Evolutionary conservation across 352 stramenopile species (phyloP).

Genomic region (Pythium insidiosum): DNA sequence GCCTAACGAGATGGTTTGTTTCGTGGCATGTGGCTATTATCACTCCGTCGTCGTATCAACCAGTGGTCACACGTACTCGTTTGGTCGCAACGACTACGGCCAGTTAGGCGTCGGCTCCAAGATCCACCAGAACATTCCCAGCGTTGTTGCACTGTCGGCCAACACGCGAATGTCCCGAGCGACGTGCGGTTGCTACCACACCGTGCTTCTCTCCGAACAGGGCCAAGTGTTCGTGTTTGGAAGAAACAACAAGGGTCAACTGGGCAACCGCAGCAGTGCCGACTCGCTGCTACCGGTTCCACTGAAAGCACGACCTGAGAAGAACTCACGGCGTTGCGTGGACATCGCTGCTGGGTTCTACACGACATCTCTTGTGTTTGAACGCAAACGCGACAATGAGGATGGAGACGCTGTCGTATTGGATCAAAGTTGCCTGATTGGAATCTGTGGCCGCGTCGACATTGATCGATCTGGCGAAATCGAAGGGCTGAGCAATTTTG

Average conservation of each 20-base stretch:
- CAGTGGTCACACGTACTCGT: conserved; percentile 58
- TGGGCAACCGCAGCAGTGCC: conserved; percentile 77
- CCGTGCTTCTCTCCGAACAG: conserved; percentile 75
- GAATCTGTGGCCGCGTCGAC: conserved; percentile 75
- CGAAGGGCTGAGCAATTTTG: conserved; percentile 86
- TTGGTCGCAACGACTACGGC: conserved; percentile 84
- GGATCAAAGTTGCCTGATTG: conserved; percentile 58
- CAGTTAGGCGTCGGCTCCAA: conserved; percentile 83
- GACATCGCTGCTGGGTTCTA: conserved; percentile 84
- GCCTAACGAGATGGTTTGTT: conserved; percentile 68
- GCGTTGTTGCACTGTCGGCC: conserved; percentile 54
- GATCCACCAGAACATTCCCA: conserved; percentile 72
- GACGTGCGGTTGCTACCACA: conserved; percentile 84
- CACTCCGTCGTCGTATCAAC: conserved; percentile 71
- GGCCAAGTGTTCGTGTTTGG: conserved; percentile 82
- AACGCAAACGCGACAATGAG: conserved; percentile 78
- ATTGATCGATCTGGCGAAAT: conserved; percentile 83
- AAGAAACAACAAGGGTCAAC: conserved; percentile 85
- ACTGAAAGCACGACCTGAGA: conserved; percentile 76
- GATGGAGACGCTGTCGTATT: conserved; percentile 46
- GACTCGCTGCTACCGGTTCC: conserved; percentile 76
- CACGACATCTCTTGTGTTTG: conserved; percentile 79
- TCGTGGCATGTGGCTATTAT: conserved; percentile 84
- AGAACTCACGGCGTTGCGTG: conserved; percentile 65
- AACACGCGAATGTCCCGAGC: conserved; percentile 64